These are phyloP conservation scores for Cladosporium cucumerinum DNA, from an alignment of 2,329 filamentous ascomycete genomes.

Conservation along the genomic window DNA sequence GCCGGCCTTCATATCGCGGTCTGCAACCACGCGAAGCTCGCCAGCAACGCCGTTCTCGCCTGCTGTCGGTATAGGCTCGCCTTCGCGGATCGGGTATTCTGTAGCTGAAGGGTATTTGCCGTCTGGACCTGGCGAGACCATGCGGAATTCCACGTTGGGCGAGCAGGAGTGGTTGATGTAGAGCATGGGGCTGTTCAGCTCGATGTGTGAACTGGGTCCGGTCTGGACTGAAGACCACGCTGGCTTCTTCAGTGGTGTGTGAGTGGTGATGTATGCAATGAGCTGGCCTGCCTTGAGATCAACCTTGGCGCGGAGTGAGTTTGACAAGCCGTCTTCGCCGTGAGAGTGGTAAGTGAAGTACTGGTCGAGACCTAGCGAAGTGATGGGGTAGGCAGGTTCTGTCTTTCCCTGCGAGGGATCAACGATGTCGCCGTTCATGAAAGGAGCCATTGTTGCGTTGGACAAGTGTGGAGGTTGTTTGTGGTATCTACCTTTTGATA, in stretches of 20 bases:
- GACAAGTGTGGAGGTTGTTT: background rate
- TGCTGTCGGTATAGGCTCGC: conserved; percentile 6
- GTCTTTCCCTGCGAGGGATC: conserved; percentile 15
- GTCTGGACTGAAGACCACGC: conserved; percentile 55
- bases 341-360: conserved; percentile 15
- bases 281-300: conserved; percentile 50
- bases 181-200: conserved; percentile 55
- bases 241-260: conserved; percentile 41
- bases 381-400: conserved; percentile 14
- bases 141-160: conserved; percentile 54
- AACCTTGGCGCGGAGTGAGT: conserved; percentile 47
- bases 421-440: conserved; percentile 14
- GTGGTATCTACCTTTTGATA: background rate
- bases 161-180: conserved; percentile 57
- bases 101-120: conserved; percentile 25
- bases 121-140: conserved; percentile 31
- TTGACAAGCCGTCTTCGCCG: conserved; percentile 15
- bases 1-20: conserved; percentile 38
- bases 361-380: conserved; percentile 13
- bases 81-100: background rate
- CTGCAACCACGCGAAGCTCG: conserved; percentile 28
- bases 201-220: conserved; percentile 49
- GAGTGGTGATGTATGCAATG: conserved; percentile 48
- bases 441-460: conserved; percentile 13
- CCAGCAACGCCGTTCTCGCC: conserved; percentile 14